phyloP scores from a whole-genome alignment of 2,329 filamentous ascomycete genomes.

The Pseudogymnoascus sp. region DNA sequence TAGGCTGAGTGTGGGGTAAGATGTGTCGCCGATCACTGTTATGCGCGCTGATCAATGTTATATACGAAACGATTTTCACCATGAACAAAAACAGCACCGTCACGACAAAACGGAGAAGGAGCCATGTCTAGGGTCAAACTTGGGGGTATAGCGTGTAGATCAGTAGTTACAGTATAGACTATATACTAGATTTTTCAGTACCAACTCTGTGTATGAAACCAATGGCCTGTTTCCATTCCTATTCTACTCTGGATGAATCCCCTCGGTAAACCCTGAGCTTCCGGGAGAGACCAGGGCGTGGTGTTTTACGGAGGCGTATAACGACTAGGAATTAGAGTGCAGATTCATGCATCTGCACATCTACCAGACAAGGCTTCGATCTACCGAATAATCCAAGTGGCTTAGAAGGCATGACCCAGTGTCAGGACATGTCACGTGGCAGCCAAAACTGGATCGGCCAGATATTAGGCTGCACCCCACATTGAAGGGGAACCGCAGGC shows the following conservation, averaged over 20 bases:
- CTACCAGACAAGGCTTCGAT: background rate
- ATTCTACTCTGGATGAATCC: background rate
- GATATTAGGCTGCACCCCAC: background rate
- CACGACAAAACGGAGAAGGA: background rate
- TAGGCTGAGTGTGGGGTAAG: conserved; percentile 4
- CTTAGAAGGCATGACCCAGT: background rate
- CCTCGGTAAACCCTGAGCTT: background rate
- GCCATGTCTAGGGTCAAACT: background rate
- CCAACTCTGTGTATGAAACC: background rate
- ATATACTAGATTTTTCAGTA: background rate
- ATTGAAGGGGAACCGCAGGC: background rate
- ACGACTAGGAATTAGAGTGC: background rate
- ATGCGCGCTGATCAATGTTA: background rate
- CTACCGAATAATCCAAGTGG: background rate
- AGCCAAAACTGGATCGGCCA: background rate
- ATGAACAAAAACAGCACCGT: background rate
- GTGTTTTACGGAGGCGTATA: background rate
- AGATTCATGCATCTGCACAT: background rate
- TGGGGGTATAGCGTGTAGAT: background rate
- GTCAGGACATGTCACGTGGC: background rate
- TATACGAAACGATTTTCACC: background rate
- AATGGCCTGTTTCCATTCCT: background rate
- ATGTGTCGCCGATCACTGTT: background rate
- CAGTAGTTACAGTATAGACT: background rate
- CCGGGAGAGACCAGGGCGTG: background rate